Conservation (phyloP, 805 yeast genomes). For the Wickerhamiella allomyrinae region DNA sequence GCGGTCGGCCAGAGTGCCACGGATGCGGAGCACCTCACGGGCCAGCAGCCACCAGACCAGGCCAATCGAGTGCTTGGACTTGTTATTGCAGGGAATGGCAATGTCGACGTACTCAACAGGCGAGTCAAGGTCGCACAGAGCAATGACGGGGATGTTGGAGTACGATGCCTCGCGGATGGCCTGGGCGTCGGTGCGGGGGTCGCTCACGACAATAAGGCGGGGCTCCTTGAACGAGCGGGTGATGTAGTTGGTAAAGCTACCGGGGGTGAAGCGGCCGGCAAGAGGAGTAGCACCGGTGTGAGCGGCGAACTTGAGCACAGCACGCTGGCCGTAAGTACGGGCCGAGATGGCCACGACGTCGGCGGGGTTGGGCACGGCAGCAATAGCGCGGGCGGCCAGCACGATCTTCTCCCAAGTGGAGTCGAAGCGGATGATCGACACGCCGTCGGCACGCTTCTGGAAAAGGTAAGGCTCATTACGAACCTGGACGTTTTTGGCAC, state of each 20-base stretch:
- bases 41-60: conserved; percentile 98
- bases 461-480: conserved; percentile 21
- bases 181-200: conserved; percentile 99
- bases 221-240: conserved; percentile 99
- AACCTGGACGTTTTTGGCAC: conserved; percentile 98
- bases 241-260: conserved; percentile 99
- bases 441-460: conserved; percentile 86
- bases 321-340: conserved; percentile 99
- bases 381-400: conserved; percentile 98
- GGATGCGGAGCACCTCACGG: conserved; percentile 97
- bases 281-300: conserved; percentile 99
- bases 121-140: conserved; percentile 96
- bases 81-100: conserved; percentile 99
- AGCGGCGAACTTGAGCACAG: conserved; percentile 97
- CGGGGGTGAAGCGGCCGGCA: conserved; percentile 99
- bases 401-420: conserved; percentile 99
- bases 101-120: conserved; percentile 98
- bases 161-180: conserved; percentile 99
- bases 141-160: conserved; percentile 99
- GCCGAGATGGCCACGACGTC: conserved; percentile 98
- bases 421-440: conserved; percentile 93
- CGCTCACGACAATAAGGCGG: conserved; percentile 97
- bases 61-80: conserved; percentile 99
- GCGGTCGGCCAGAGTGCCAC: conserved; percentile 96
- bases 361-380: conserved; percentile 96